Base-by-base conservation (phyloP, 495 filamentous ascomycete species). In the Beverwykella pulmonaria region DNA sequence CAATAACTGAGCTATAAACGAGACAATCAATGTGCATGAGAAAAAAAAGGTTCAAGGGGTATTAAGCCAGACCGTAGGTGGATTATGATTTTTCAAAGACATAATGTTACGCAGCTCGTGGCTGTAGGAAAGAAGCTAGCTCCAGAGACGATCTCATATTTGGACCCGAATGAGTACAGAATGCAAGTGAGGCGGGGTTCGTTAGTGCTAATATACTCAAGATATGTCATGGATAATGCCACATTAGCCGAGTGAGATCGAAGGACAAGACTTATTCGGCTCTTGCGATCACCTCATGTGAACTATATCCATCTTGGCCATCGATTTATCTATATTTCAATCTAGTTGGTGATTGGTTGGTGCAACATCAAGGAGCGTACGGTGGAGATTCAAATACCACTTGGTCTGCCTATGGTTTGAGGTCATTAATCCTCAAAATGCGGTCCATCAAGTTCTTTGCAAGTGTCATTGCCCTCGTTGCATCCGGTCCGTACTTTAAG, bases 211-310 rank as follows among this genome's bases (percentile, higher is more conserved):
- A 34, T 34, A 34, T 34, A 12, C 32, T 34, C 12, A 5, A 34
- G 32, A 34, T 34, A 34, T 34, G 32, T 12, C 32, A 6, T 5
- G 32, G 32, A 6, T 34, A 48, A 48, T 48, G 20, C n/a, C 44
- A 48, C 20, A 48, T 48, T 48, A 48, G 44, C 44, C 44, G 44
- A 48, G 17, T 5, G 44, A 48, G 44, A 48, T 48, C n/a, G 15
- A 48, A 4, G 20, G 44, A 7, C 44, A 23, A 15, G 20, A 48
- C 44, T 15, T 19, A 15, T 23, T 19, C 15, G 17, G 44, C 44
- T 48, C 7, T 48, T 19, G 15, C 44, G 44, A 48, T 23, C 44
- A n/a, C 5, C 44, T 48, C 20, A 23, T 7, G 7, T 7, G 5
- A 6, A 48, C 44, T 48, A 19, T 48, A n/a, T 48, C 44, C 7